These are phyloP conservation scores for Coffea canephora DNA, from an alignment of 257 asterid species.

Conservation along the genomic window DNA sequence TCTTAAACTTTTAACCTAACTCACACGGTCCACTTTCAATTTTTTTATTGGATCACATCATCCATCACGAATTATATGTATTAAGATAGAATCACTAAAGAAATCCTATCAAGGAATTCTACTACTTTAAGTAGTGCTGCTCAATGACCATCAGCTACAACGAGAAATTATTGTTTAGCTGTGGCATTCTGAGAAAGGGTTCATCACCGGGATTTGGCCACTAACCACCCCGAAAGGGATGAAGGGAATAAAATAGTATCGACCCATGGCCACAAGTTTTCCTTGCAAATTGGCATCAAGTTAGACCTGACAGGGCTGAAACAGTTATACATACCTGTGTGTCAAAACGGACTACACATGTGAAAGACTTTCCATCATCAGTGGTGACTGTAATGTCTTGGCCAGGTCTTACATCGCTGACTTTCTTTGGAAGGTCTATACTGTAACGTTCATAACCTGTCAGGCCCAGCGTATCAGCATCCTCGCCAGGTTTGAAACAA, in stretches of 20 bases:
- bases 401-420: constrained; percentile 69
- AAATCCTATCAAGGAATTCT: not conserved
- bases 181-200: not conserved
- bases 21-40: not conserved
- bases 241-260: no score
- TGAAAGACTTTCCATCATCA: constrained; percentile 66
- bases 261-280: not conserved
- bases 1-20: not conserved
- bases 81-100: no score
- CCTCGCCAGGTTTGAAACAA: constrained; percentile 85
- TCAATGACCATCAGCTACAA: not conserved
- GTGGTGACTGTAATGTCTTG: constrained; percentile 78
- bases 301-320: not conserved
- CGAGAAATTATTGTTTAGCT: not conserved
- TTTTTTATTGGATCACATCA: not conserved
- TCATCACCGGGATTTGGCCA: not conserved
- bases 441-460: constrained; percentile 84
- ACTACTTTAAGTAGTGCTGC: not conserved
- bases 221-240: no score
- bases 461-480: constrained; percentile 72
- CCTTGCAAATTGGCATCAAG: not conserved
- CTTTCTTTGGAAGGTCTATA: constrained; percentile 66
- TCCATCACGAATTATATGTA: not conserved
- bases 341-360: constrained; percentile 73
- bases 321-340: constrained; percentile 55